Conservation (phyloP, 2,329 filamentous ascomycete species). For the Monosporascus sp. region DNA sequence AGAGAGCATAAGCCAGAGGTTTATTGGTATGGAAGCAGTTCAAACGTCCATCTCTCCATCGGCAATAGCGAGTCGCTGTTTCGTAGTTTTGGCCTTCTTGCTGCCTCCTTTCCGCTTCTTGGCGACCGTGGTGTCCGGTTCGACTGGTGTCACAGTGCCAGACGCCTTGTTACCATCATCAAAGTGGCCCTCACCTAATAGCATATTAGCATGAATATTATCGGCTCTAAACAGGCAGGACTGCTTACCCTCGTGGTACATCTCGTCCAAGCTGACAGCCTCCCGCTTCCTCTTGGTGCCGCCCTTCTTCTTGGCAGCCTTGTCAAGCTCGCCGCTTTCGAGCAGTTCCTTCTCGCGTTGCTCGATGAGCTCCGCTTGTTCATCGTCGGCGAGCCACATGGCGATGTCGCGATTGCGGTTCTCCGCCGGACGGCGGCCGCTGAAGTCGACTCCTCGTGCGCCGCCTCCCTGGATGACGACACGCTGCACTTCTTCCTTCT, state of each 20-base stretch:
- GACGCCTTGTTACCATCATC: slow-evolving; percentile 82
- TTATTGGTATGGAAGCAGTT: slow-evolving; percentile 2
- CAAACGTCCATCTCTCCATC: slow-evolving; percentile 49
- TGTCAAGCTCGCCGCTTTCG: slow-evolving; percentile 63
- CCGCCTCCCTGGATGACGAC: slow-evolving; percentile 93
- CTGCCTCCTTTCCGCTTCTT: slow-evolving; percentile 52
- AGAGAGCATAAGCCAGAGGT: not conserved
- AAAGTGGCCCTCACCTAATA: slow-evolving; percentile 87
- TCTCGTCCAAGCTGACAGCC: slow-evolving; percentile 76
- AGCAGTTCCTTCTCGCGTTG: slow-evolving; percentile 83
- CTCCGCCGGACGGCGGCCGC: slow-evolving; percentile 78
- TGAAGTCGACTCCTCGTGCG: slow-evolving; percentile 87
- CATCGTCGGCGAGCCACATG: slow-evolving; percentile 97
- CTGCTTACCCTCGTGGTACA: slow-evolving; percentile 95
- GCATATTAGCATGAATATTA: slow-evolving; percentile 26
- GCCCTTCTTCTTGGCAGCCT: slow-evolving; percentile 56
- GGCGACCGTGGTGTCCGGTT: slow-evolving; percentile 43
- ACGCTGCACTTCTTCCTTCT: slow-evolving; percentile 98
- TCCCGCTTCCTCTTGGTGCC: slow-evolving; percentile 51
- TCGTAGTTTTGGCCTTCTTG: slow-evolving; percentile 64
- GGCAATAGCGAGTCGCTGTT: slow-evolving; percentile 63
- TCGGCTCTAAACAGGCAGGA: not conserved
- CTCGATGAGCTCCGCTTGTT: slow-evolving; percentile 91
- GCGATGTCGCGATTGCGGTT: slow-evolving; percentile 97
- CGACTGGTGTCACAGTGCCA: slow-evolving; percentile 77